phyloP scores from a whole-genome alignment of 371 early-diverging fungal species.

The Mucor ambiguus region DNA sequence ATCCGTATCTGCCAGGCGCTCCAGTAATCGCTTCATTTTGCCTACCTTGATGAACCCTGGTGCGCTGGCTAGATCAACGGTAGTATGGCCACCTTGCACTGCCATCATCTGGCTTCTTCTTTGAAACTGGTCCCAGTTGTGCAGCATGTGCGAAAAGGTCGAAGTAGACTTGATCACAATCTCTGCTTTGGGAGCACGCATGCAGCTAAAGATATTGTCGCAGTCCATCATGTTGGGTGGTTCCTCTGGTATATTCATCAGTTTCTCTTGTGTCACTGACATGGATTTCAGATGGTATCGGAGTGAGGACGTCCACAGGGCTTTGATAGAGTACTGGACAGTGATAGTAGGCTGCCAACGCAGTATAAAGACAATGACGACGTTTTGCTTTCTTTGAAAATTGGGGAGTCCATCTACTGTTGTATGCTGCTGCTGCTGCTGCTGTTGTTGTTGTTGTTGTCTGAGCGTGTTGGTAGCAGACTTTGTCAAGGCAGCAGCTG shows the following conservation, averaged over 20 bases:
- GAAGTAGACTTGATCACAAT: slow-evolving; percentile 44
- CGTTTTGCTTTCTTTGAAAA: slow-evolving; percentile 27
- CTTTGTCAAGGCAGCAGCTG: neutral
- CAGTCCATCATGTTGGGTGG: neutral
- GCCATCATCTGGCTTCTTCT: slow-evolving; percentile 51
- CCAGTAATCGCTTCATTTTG: slow-evolving; percentile 66
- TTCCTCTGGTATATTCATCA: slow-evolving; percentile 22
- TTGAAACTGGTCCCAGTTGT: slow-evolving; percentile 49
- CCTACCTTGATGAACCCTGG: slow-evolving; percentile 66
- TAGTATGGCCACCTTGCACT: slow-evolving; percentile 40
- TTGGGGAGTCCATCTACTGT: slow-evolving; percentile 1
- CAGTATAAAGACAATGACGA: slow-evolving; percentile 69
- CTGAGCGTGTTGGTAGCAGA: neutral
- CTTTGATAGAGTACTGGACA: slow-evolving; percentile 82
- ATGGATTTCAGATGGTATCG: slow-evolving; percentile 26
- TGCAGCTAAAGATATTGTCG: slow-evolving; percentile 39
- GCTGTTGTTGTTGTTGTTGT: neutral
- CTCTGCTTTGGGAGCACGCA: slow-evolving; percentile 47
- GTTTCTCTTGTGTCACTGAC: slow-evolving; percentile 21
- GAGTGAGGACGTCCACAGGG: slow-evolving; percentile 44
- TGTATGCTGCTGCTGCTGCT: neutral
- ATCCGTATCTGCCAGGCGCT: slow-evolving; percentile 71
- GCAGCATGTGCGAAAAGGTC: slow-evolving; percentile 49
- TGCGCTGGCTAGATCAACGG: slow-evolving; percentile 43
- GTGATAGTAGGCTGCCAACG: slow-evolving; percentile 90